Base-by-base conservation (phyloP, 2,329 filamentous ascomycete genomes). In the Monosporascus sp. region DNA sequence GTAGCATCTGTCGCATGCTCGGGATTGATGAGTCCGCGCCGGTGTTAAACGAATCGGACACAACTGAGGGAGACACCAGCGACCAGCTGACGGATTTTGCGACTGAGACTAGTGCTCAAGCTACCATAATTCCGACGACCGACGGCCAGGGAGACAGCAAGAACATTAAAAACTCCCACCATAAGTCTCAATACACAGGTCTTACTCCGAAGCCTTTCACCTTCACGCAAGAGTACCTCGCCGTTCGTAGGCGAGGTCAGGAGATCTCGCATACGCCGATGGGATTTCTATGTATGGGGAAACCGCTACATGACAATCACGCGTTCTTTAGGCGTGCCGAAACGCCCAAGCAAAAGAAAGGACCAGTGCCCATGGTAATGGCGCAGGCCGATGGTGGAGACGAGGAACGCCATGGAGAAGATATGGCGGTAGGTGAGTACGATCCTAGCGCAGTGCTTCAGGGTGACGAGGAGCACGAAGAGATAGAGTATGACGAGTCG, bases 191-290 rank as follows among this genome's bases (percentile, higher is more conserved):
- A 7, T 55, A 43, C 1, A 62, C 64, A 46, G 60, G 53, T 7
- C 56, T 73, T 17, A 70, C 71, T 1, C 38, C 52, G 0, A 72
- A 70, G 20, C 74, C 75, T 0, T 57, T 76, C 5, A 68, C 63
- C 0, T 82, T 82, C 61, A 62, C 84, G 0, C 75, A 78, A 37
- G 80, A 85, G 49, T 85, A 81, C 78, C 66, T 85, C 0, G 70
- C 77, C 0, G 57, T 79, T 0, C 72, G 78, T 0, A 75, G 81
- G 1, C 77, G 77, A n/a, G 79, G 79, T 0, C 80, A 84, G 54
- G 82, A 85, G 53, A 78, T 84, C 52, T 64, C 73, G 9, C 78
- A 84, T 22, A 84, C 80, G 0, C 82, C 82, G 0, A 83, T 85
- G 75, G 81, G 80, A 0, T 81, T 78, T 59, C 52, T 85, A 5